Evolutionary conservation across 192 early-diverging fungal species (phyloP).

Genomic region (Coemansia sp.): DNA sequence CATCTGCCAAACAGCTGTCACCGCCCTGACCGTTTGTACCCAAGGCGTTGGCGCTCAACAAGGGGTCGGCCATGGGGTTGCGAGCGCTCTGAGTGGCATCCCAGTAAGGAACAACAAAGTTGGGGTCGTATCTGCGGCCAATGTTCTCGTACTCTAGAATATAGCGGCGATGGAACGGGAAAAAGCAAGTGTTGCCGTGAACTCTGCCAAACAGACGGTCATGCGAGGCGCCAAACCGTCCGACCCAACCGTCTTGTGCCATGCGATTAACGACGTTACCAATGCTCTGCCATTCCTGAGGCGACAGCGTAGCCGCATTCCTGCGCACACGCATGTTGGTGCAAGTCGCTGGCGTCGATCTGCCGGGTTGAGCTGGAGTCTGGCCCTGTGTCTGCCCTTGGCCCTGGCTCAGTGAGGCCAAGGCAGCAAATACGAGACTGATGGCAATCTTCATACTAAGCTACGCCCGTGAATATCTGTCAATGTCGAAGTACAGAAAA

Average conservation of each 20-base stretch:
- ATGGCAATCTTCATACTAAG: conserved; percentile 36
- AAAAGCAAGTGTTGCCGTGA: conserved; percentile 52
- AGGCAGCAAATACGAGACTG: conserved; percentile 36
- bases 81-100: conserved; percentile 52
- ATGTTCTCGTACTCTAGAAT: conserved; percentile 54
- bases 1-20: conserved; percentile 35
- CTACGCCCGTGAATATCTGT: not conserved
- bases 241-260: conserved; percentile 45
- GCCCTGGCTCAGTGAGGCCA: conserved; percentile 26
- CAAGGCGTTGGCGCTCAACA: conserved; percentile 33
- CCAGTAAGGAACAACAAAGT: conserved; percentile 56
- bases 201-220: conserved; percentile 44
- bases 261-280: conserved; percentile 37
- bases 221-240: conserved; percentile 41
- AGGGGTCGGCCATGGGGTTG: conserved; percentile 29
- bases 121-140: conserved; percentile 42
- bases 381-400: conserved; percentile 19
- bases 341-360: conserved; percentile 21
- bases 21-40: conserved; percentile 38
- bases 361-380: not conserved
- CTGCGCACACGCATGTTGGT: conserved; percentile 37
- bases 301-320: conserved; percentile 43
- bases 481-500: not conserved
- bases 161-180: conserved; percentile 58
- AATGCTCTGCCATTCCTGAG: conserved; percentile 52